Evolutionary conservation across 108 stramenopile genomes (phyloP).

Genomic region (Craspedostauros australis): DNA sequence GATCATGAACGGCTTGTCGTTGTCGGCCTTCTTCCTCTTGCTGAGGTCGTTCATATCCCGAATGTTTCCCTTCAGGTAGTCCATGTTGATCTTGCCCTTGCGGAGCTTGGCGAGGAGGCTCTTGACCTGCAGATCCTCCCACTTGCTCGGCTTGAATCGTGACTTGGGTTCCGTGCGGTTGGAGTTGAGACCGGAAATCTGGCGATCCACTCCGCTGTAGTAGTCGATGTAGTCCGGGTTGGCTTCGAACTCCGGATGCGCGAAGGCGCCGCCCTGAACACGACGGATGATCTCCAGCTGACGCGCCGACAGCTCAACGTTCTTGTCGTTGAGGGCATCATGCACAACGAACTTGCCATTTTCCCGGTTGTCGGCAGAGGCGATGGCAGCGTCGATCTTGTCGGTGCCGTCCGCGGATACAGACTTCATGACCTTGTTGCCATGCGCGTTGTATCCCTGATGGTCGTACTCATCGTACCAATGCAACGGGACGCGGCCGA

Average conservation of each 20-base stretch:
- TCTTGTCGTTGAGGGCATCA: constrained; percentile 91
- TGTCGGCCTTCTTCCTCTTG: constrained; percentile 34
- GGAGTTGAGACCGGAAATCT: constrained; percentile 67
- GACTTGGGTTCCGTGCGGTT: constrained; percentile 77
- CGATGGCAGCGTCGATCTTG: constrained; percentile 67
- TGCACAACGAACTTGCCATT: constrained; percentile 79
- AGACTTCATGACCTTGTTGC: constrained; percentile 77
- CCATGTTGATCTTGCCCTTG: constrained; percentile 85
- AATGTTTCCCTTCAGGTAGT: constrained; percentile 69
- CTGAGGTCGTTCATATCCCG: constrained; percentile 73
- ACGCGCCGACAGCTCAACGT: constrained; percentile 81
- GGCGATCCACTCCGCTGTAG: constrained; percentile 79
- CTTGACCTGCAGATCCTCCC: constrained; percentile 80
- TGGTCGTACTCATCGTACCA: constrained; percentile 98
- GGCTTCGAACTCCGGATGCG: constrained; percentile 92
- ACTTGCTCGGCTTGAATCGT: constrained; percentile 84
- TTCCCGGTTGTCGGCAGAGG: constrained; percentile 58
- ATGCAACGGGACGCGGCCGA: constrained; percentile 94
- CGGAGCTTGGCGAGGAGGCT: constrained; percentile 82
- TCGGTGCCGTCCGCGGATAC: constrained; percentile 45
- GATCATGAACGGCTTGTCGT: constrained; percentile 69
- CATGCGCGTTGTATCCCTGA: constrained; percentile 93
- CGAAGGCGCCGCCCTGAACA: constrained; percentile 90
- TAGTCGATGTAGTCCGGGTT: constrained; percentile 93
- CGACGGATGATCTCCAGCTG: constrained; percentile 92